Base-by-base conservation (phyloP, 2,329 filamentous ascomycete genomes). In the Verticillium nonalfalfae region DNA sequence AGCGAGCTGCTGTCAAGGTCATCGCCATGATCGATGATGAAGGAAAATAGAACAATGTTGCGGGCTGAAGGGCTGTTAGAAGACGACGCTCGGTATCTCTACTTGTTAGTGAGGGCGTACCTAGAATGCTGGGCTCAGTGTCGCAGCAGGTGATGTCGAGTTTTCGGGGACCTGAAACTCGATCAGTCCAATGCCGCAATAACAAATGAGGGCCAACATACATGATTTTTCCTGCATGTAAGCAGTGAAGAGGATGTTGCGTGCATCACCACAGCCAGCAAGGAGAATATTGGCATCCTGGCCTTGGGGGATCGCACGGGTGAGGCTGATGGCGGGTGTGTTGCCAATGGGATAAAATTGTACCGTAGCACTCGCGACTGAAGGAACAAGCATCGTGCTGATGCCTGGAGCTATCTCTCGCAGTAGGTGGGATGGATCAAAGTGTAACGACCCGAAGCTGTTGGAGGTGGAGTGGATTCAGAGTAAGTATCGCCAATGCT, bases 91-190 rank as follows among this genome's bases (percentile, higher is more conserved):
- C 7, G 7, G 21, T 26, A 3, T 9, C 10, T 7, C 9, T n/a
- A 21, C 7, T 10, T n/a, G 18, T 26, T n/a, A 10, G 3, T 35
- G 15, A 34, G 18, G 31, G 62, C 75, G 59, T 66, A 84, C 83
- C 82, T 57, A 85, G 73, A 58, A 84, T 74, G 18, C 75, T 76
- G 13, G 78, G 70, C 34, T 84, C 75, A 55, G 75, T 65, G 67
- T 87, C 84, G 68, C 84, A 86, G 61, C 78, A 84, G 1, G 85
- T 87, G 54, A 87, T 72, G 64, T 85, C 82, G 4, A 85, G 69
- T 45, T 76, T 76, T 52, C 80, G 69, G 34, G 64, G 54, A 9
- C 74, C 75, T 79, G 13, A 9, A 11, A 15, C 7, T 10, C 18
- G 21, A 10, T 50, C 21, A 50, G 45, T 10, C 14, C 14, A 1